Base-by-base conservation (phyloP, 208 protist genomes). In the Blastocrithidia nonstop region DNA sequence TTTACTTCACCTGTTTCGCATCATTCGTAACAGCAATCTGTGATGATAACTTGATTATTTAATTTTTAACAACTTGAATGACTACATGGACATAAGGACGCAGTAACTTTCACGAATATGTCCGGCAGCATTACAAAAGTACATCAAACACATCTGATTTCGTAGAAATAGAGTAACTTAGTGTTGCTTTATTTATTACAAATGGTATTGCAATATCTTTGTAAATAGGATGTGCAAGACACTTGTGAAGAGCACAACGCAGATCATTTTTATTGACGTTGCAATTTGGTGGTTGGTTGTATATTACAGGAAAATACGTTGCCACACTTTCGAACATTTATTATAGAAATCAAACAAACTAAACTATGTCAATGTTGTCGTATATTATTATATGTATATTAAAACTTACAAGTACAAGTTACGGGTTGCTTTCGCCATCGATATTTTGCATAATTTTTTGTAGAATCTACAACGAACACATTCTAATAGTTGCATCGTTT, bases 281-380 rank as follows among this genome's bases (percentile, higher is more conserved):
- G 50, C 76, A 87, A 19, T 58, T 65, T 1, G 59, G 62, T 7
- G 76, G 73, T 36, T 72, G 67, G 7, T 62, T 67, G 57, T 88
- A 91, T 20, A 87, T 60, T 3, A 91, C 57, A 27, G 81, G 81
- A 57, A 91, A 91, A 45, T 91, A 91, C 48, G 68, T 82, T 7
- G 81, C 69, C 21, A 87, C 7, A 44, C 61, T 79, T 19, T 87
- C 81, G 45, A 91, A 91, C 37, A 68, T 84, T 20, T 78, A 68
- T 11, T 72, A 46, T 3, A 49, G 36, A n/a, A 81, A 50, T 8
- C 49, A 32, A 16, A 24, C 38, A 11, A 85, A 61, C 8, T 43
- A 46, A 20, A 17, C 45, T 17, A 37, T 28, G 11, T 44, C 40
- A 22, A 55, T 51, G 17, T 50, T 33, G 0, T 29, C 54, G 19